These are phyloP conservation scores for Mortierella polycephala DNA, from an alignment of 371 early-diverging fungal genomes.

Conservation along the genomic window DNA sequence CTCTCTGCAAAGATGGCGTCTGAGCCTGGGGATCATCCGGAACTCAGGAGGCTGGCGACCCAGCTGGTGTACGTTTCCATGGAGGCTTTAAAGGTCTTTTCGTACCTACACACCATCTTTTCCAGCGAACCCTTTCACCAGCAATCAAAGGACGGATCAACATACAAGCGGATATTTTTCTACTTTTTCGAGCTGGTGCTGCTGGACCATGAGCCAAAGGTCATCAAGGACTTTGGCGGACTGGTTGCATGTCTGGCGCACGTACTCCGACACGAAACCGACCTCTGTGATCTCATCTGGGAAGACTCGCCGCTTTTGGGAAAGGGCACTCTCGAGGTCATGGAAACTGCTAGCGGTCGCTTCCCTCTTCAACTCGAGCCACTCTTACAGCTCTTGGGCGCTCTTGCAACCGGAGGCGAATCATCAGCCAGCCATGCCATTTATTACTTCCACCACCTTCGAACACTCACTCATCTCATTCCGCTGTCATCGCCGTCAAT, in stretches of 20 bases:
- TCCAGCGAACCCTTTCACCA: conserved; percentile 32
- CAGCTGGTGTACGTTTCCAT: conserved; percentile 34
- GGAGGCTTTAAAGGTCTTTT: conserved; percentile 30
- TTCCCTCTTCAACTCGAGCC: conserved; percentile 46
- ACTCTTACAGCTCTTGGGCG: conserved; percentile 25
- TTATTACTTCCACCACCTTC: conserved; percentile 30
- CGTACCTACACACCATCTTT: conserved; percentile 25
- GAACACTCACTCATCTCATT: conserved; percentile 36
- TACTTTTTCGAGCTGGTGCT: conserved; percentile 28
- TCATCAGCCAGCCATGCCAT: conserved; percentile 32
- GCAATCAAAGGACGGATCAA: conserved; percentile 16
- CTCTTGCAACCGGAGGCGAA: conserved; percentile 40
- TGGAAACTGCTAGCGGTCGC: conserved; percentile 47
- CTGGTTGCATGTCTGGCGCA: conserved; percentile 29
- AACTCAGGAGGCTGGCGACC: conserved; percentile 5
- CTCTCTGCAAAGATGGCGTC: conserved; percentile 28
- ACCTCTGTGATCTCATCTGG: conserved; percentile 41
- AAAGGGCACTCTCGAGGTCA: conserved; percentile 30
- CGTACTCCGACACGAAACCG: conserved; percentile 24
- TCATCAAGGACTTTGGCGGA: conserved; percentile 46
- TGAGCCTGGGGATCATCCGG: conserved; percentile 2
- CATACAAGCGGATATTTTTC: conserved; percentile 42
- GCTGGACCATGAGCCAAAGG: conserved; percentile 27
- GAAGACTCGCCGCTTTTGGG: conserved; percentile 28
- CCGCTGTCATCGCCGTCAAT: conserved; percentile 26